Evolutionary conservation across 2,329 filamentous ascomycete genomes (phyloP).

Genomic region (Pseudocercospora pini-densiflorae): DNA sequence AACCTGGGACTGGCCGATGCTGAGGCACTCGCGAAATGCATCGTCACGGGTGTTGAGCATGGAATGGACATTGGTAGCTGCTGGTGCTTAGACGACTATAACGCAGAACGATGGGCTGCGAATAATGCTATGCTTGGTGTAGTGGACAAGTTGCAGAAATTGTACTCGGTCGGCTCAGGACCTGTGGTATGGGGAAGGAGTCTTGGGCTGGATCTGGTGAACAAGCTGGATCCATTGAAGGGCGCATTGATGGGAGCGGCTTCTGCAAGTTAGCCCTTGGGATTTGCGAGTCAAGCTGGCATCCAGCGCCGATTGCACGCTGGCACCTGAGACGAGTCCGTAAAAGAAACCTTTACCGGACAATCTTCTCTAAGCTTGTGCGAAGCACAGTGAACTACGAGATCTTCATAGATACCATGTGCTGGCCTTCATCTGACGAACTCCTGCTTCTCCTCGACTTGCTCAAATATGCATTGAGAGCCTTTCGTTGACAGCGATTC

Average conservation of each 20-base stretch:
- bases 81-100: constrained; percentile 81
- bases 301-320: too few relatives aligned
- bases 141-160: constrained; percentile 88
- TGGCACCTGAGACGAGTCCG: too few relatives aligned
- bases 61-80: constrained; percentile 85
- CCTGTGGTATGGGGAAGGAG: constrained; percentile 81
- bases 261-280: constrained; percentile 41
- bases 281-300: too few relatives aligned
- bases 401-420: too few relatives aligned
- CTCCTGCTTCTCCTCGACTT: too few relatives aligned
- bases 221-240: constrained; percentile 77
- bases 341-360: too few relatives aligned
- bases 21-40: constrained; percentile 73
- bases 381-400: too few relatives aligned
- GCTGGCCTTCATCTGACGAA: too few relatives aligned
- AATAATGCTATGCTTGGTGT: constrained; percentile 80
- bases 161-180: constrained; percentile 81
- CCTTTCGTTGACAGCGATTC: too few relatives aligned
- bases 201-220: constrained; percentile 74
- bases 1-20: constrained; percentile 94
- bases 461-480: too few relatives aligned
- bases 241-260: constrained; percentile 79
- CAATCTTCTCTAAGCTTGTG: too few relatives aligned
- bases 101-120: constrained; percentile 76
- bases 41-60: constrained; percentile 76